Evolutionary conservation across 805 yeast species (phyloP).

Genomic region (Candida vartiovaarae): DNA sequence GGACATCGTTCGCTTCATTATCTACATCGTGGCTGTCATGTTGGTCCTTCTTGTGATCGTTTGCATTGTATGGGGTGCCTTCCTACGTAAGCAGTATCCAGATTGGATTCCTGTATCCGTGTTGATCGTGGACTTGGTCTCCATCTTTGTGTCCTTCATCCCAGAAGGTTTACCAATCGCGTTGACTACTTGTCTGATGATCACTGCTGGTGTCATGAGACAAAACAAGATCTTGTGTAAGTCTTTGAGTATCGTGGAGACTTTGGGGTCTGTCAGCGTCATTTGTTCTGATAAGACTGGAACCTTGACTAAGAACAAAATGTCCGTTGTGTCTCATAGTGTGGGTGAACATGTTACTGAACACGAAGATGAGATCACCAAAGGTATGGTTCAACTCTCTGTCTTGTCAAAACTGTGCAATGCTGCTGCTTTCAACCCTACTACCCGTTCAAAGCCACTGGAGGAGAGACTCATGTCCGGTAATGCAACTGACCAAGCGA

Average conservation of each 20-base stretch:
- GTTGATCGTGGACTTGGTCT: slow-evolving; percentile 37
- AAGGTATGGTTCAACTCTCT: slow-evolving; percentile 5
- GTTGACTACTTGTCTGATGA: slow-evolving; percentile 40
- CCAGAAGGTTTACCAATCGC: slow-evolving; percentile 49
- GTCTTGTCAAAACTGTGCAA: slow-evolving; percentile 30
- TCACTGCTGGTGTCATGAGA: slow-evolving; percentile 42
- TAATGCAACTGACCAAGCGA: slow-evolving; percentile 45
- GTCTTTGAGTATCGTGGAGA: slow-evolving; percentile 42
- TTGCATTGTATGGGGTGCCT: slow-evolving; percentile 36
- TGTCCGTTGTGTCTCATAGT: slow-evolving; percentile 30
- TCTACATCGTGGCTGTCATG: slow-evolving; percentile 22
- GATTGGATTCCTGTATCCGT: slow-evolving; percentile 36
- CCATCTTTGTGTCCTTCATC: slow-evolving; percentile 41
- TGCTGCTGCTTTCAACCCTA: slow-evolving; percentile 25
- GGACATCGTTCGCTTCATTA: slow-evolving; percentile 33
- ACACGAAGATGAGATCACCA: not conserved
- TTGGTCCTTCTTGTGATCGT: slow-evolving; percentile 26
- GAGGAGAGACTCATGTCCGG: slow-evolving; percentile 28
- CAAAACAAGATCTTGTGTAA: slow-evolving; percentile 38
- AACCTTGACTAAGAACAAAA: slow-evolving; percentile 43
- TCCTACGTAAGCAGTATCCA: slow-evolving; percentile 32
- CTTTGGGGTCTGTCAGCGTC: slow-evolving; percentile 48
- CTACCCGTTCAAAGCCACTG: slow-evolving; percentile 7
- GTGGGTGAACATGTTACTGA: slow-evolving; percentile 4
- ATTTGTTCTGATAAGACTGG: slow-evolving; percentile 39